Conservation (phyloP, 2,329 filamentous ascomycete genomes). For the Hortaea werneckii region DNA sequence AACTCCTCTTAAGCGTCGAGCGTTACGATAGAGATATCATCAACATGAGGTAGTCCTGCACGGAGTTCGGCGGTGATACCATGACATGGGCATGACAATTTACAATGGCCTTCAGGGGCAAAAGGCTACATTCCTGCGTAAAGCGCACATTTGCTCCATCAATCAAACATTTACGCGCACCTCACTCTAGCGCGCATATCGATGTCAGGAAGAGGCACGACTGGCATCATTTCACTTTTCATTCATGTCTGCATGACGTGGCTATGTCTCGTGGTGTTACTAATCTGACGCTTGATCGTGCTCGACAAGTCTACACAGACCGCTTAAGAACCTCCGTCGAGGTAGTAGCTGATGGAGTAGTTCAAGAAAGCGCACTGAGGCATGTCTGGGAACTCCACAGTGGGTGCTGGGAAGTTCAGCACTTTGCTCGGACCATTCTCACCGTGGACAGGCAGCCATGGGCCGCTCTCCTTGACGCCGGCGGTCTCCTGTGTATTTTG, state of each 20-base stretch:
- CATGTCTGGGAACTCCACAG: conserved; percentile 38
- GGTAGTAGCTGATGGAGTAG: conserved; percentile 37
- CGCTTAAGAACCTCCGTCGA: conserved; percentile 13
- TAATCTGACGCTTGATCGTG: too few relatives aligned
- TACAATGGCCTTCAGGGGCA: too few relatives aligned
- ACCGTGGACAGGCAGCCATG: conserved; percentile 29
- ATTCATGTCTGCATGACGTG: neutral
- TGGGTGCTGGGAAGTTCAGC: conserved; percentile 38
- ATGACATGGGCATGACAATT: neutral
- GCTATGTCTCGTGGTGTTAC: too few relatives aligned
- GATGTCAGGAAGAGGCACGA: neutral
- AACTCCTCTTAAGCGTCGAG: conserved; percentile 2
- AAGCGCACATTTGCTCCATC: neutral
- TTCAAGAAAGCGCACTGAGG: conserved; percentile 42
- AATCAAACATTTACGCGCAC: neutral
- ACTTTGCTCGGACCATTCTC: conserved; percentile 31
- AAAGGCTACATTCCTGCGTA: too few relatives aligned
- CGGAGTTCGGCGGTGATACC: neutral
- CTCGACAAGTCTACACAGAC: too few relatives aligned
- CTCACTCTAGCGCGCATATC: neutral
- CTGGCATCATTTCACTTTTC: neutral
- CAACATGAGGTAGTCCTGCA: neutral
- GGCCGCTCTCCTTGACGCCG: conserved; percentile 30
- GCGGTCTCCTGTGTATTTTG: conserved; percentile 15
- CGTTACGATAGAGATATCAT: conserved; percentile 13